phyloP scores from a whole-genome alignment of 2,329 filamentous ascomycete genomes.

The Aspergillus nomiae region DNA sequence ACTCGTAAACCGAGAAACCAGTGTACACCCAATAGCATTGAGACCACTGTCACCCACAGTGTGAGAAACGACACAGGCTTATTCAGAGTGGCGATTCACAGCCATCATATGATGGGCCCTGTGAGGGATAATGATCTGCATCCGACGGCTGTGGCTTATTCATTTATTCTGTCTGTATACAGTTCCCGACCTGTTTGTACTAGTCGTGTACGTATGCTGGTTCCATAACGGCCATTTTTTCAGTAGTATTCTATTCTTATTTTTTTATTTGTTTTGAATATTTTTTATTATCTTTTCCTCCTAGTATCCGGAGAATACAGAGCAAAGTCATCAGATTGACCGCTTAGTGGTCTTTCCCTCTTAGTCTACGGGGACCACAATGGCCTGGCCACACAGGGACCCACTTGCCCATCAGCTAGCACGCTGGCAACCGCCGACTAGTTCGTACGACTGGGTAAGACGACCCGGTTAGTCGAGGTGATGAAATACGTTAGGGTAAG shows the following conservation, averaged over 20 bases:
- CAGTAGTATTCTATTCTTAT: not conserved
- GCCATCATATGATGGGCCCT: not conserved
- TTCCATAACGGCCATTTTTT: not conserved
- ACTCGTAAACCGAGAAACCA: not conserved
- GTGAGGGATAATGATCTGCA: slow-evolving; percentile 1
- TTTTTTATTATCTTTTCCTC: not conserved
- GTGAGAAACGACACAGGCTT: not conserved
- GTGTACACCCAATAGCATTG: not conserved
- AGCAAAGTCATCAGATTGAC: not conserved
- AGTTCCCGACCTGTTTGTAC: not conserved
- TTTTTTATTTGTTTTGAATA: not conserved
- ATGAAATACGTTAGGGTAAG: not conserved
- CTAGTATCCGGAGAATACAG: not conserved
- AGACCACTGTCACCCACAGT: not conserved
- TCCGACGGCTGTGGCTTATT: not conserved
- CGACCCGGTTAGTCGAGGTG: not conserved
- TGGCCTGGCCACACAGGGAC: not conserved
- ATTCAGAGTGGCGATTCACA: not conserved
- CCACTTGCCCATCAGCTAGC: not conserved
- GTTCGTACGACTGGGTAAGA: not conserved
- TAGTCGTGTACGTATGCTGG: not conserved
- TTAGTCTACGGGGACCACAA: not conserved
- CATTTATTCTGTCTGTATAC: not conserved
- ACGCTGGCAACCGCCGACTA: not conserved
- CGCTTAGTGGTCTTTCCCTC: not conserved